These are phyloP conservation scores for Prunella vulgaris DNA, from an alignment of 257 asterid genomes.

Conservation along the genomic window DNA sequence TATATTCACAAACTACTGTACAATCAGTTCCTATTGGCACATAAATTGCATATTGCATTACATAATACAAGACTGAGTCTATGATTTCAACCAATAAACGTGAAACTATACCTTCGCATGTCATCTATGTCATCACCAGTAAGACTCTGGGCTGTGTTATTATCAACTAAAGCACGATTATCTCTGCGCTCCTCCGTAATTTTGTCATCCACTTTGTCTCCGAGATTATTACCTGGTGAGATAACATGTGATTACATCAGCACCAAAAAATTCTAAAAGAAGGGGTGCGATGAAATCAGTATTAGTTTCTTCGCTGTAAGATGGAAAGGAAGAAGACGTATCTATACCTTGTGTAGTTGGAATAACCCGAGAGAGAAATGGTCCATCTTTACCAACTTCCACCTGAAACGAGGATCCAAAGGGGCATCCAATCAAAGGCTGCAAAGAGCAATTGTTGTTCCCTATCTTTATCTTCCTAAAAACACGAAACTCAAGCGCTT, in stretches of 20 bases:
- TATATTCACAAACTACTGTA: background rate
- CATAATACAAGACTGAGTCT: background rate
- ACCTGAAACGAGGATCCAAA: slow-evolving; percentile 80
- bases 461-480: slow-evolving; percentile 81
- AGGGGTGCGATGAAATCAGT: too few species aligned
- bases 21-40: background rate
- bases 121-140: slow-evolving; percentile 78
- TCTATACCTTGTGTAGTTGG: slow-evolving; percentile 57
- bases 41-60: background rate
- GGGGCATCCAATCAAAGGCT: slow-evolving; percentile 79
- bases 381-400: slow-evolving; percentile 64
- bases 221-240: slow-evolving; percentile 43
- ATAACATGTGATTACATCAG: slow-evolving; percentile 18
- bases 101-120: slow-evolving; percentile 57
- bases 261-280: background rate
- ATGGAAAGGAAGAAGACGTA: background rate
- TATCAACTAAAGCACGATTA: slow-evolving; percentile 79
- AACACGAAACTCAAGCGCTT: background rate
- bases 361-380: slow-evolving; percentile 55
- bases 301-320: too few species aligned
- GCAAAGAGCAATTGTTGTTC: slow-evolving; percentile 65
- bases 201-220: slow-evolving; percentile 39
- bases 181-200: slow-evolving; percentile 55
- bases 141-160: slow-evolving; percentile 85
- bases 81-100: background rate